These are phyloP conservation scores for Calophaca sinica DNA, from an alignment of 306 rosid species.

Conservation along the genomic window DNA sequence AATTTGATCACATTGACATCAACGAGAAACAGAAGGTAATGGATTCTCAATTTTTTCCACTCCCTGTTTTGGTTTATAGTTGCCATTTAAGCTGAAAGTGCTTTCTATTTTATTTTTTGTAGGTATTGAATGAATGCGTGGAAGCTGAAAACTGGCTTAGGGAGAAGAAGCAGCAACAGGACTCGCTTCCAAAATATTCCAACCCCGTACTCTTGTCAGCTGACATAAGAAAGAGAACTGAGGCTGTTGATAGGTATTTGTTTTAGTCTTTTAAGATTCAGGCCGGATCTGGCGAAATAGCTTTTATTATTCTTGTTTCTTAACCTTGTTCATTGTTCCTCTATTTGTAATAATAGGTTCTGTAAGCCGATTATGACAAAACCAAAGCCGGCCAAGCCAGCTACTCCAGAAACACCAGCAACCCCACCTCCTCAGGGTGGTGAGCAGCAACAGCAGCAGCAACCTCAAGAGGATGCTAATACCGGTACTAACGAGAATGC, in stretches of 20 bases:
- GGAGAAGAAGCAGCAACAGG: constrained; percentile 81
- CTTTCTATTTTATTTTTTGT: not conserved
- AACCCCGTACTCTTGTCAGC: constrained; percentile 74
- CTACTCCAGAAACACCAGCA: constrained; percentile 69
- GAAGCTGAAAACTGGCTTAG: constrained; percentile 93
- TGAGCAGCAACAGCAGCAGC: constrained; percentile 48
- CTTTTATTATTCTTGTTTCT: not conserved
- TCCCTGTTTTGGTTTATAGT: not conserved
- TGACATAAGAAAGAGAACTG: constrained; percentile 82
- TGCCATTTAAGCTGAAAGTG: not conserved
- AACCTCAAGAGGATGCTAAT: constrained; percentile 45
- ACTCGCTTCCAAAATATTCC: constrained; percentile 76
- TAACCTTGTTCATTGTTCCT: not conserved
- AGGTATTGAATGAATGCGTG: constrained; percentile 81
- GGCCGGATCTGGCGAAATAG: not conserved
- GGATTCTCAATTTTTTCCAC: not conserved
- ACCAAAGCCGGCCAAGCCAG: constrained; percentile 82
- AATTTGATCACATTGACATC: constrained; percentile 86
- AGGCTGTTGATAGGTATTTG: constrained; percentile 78
- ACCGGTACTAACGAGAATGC: constrained; percentile 45
- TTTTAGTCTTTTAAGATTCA: not conserved
- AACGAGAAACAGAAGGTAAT: constrained; percentile 79
- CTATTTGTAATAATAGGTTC: constrained; percentile 54
- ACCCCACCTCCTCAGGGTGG: constrained; percentile 58
- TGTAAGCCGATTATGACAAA: constrained; percentile 85